A percentile compares a stretch with the other conserved stretches of the same genome.
Conservation (phyloP, 1,139 yeast genomes). For the Geotrichum reessii region DNA sequence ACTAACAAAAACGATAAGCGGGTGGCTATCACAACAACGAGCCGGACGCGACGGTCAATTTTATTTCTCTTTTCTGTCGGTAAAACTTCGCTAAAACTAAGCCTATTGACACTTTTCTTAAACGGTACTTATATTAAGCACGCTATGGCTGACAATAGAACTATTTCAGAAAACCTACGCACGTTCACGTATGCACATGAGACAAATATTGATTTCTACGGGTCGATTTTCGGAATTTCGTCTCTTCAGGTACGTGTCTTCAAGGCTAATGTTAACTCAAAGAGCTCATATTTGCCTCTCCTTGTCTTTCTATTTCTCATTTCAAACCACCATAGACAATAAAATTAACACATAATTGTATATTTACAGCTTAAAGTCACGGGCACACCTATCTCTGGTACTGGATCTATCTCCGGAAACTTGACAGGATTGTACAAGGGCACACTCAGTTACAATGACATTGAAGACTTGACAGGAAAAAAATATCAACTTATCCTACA, state of each 20-base stretch:
- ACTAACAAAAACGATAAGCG: background rate
- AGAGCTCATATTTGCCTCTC: background rate
- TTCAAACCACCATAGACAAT: too few relatives aligned
- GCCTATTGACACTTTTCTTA: too few relatives aligned
- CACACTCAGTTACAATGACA: slow-evolving; percentile 26
- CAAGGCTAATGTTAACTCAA: background rate
- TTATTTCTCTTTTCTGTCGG: background rate
- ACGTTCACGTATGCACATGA: slow-evolving; percentile 60
- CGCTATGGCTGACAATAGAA: slow-evolving; percentile 1
- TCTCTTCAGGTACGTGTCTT: slow-evolving; percentile 11
- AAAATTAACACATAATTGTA: background rate
- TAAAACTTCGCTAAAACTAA: background rate
- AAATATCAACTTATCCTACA: slow-evolving; percentile 23
- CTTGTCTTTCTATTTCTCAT: too few relatives aligned
- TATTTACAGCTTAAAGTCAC: slow-evolving; percentile 18
- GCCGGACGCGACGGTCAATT: background rate
- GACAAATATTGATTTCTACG: slow-evolving; percentile 55
- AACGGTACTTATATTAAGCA: background rate
- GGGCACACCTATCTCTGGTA: slow-evolving; percentile 29
- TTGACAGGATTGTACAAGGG: slow-evolving; percentile 28
- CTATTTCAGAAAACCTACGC: slow-evolving; percentile 1
- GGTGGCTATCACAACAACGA: background rate
- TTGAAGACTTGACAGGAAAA: slow-evolving; percentile 26
- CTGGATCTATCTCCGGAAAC: slow-evolving; percentile 28
- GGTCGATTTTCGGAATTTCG: slow-evolving; percentile 65